phyloP scores from a whole-genome alignment of 768 basidiomycete species.

The Collybia sordida region DNA sequence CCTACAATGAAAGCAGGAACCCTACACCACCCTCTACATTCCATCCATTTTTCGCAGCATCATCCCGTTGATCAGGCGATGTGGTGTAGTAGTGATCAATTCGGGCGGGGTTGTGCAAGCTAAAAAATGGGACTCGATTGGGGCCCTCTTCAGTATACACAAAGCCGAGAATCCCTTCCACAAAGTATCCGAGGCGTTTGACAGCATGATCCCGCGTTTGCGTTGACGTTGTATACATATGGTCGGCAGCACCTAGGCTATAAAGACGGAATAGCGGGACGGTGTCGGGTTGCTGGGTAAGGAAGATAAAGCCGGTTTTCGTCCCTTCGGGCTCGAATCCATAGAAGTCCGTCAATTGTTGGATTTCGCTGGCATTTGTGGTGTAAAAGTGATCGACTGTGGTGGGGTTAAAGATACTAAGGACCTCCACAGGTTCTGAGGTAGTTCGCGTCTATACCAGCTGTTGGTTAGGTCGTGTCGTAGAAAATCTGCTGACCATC shows the following conservation, averaged over 20 bases:
- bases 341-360: constrained; percentile 4
- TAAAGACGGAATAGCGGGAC: background rate
- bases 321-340: background rate
- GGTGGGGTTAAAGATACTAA: constrained; percentile 5
- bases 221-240: constrained; percentile 1
- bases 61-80: background rate
- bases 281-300: background rate
- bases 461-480: too few species aligned
- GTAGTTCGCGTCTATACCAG: background rate
- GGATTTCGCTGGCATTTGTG: constrained; percentile 5
- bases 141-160: background rate
- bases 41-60: background rate
- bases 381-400: constrained; percentile 11
- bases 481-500: too few species aligned
- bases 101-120: background rate
- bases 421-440: constrained; percentile 14
- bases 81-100: background rate
- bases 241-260: background rate
- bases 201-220: background rate
- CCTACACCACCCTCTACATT: background rate
- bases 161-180: background rate
- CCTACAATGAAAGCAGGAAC: background rate
- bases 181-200: background rate
- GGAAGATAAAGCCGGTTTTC: background rate
- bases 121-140: background rate